Base-by-base conservation (phyloP, 305 asterid species). In the Coffea humblotiana region DNA sequence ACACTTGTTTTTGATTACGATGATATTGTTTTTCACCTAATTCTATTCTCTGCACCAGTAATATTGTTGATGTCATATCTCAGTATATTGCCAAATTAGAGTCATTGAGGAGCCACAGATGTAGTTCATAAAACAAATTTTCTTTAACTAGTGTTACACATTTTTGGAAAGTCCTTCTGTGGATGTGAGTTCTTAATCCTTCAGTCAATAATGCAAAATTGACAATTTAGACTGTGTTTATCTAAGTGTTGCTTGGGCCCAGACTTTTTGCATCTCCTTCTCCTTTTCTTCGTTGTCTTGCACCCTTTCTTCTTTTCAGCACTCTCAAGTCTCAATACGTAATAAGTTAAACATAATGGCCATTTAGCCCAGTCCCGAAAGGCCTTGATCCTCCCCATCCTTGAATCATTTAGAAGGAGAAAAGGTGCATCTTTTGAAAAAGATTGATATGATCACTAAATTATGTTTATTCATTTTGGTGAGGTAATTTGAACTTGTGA, bases 401-500 rank as follows among this genome's bases (percentile, higher is more conserved):
- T n/a, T 27, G 25, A 72, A 73, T 60, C 45, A 37, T 25, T 67
- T 51, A 63, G 51, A n/a, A 61, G 49, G 71, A 56, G 23, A 27
- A 37, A 52, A 27, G 75, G 37, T 64, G 67, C 14, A 65, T 35
- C 64, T 73, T 79, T 27, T 7, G 32, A 73, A 16, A 32, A 61
- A 73, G 77, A 45, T 72, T 18, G n/a, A 6, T 79, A 21, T 48
- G 40, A 29, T 14, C 65, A 52, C 43, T 47, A 21, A 51, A 21
- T 72, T 58, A 12, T 29, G 49, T 49, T 75, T 40, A 40, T 25
- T 2, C 35, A 60, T 15, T 58, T 40, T 21, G 71, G 67, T 45
- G 14, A 49, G 35, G 64, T 21, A 35, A 40, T 47, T 80, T 70
- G 40, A 70, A 69, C 61, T 81, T 67, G 78, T 75, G 58, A 51